A percentile compares a stretch with the other conserved stretches of the same genome.
phyloP scores from a whole-genome alignment of 805 yeast genomes.

The Candida chauliodis region DNA sequence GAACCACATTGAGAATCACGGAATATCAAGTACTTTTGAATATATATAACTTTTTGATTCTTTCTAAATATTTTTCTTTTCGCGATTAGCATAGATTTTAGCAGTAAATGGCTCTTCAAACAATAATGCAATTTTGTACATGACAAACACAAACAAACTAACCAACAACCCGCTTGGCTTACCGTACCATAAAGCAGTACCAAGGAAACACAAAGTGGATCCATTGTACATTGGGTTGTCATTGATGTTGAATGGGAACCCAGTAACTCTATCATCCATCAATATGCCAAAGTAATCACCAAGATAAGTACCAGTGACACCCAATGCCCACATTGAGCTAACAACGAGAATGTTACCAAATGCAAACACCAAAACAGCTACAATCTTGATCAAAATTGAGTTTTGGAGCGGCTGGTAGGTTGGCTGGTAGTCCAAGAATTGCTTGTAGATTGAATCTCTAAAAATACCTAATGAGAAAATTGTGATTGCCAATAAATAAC shows the following conservation, averaged over 20 bases:
- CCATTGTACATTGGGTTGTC: constrained; percentile 98
- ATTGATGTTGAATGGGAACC: constrained; percentile 88
- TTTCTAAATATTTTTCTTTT: constrained; percentile 14
- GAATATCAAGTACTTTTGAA: constrained; percentile 17
- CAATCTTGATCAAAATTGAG: constrained; percentile 33
- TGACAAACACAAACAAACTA: constrained; percentile 65
- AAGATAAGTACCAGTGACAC: constrained; percentile 92
- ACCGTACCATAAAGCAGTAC: constrained; percentile 82
- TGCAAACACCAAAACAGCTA: constrained; percentile 55
- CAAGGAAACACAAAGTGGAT: constrained; percentile 82
- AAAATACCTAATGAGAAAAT: constrained; percentile 83
- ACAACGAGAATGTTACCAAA: constrained; percentile 79
- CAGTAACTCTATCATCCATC: constrained; percentile 84
- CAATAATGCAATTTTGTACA: constrained; percentile 79
- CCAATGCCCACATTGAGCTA: constrained; percentile 86
- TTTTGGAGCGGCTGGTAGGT: constrained; percentile 51
- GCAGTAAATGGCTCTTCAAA: constrained; percentile 98
- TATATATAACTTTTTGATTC: constrained; percentile 4
- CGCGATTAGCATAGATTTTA: constrained; percentile 77
- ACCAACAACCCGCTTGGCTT: constrained; percentile 86
- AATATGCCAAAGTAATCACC: constrained; percentile 97
- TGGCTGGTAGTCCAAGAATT: constrained; percentile 71
- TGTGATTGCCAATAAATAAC: constrained; percentile 77
- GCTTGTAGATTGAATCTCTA: constrained; percentile 72
- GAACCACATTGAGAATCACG: constrained; percentile 48